Conservation (phyloP, 2,329 filamentous ascomycete species). For the Aspergillus phoenicis region DNA sequence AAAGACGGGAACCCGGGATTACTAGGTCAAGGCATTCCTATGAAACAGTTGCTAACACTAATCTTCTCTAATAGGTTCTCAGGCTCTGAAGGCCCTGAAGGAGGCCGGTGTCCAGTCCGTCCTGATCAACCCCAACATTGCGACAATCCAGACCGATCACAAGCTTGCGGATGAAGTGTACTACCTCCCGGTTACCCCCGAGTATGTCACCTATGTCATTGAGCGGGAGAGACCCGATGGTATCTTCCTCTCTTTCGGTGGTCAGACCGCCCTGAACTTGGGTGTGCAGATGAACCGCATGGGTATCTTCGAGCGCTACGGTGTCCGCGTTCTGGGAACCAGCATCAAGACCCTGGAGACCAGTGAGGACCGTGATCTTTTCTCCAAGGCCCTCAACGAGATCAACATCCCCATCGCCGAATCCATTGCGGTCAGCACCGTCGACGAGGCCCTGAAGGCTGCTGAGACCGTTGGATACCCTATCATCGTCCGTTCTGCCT, state of each 20-base stretch:
- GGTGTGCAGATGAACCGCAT: slow-evolving; percentile 97
- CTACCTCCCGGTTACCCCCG: slow-evolving; percentile 94
- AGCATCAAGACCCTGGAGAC: slow-evolving; percentile 92
- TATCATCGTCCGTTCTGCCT: slow-evolving; percentile 96
- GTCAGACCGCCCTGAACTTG: slow-evolving; percentile 93
- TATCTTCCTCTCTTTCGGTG: slow-evolving; percentile 95
- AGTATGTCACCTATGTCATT: slow-evolving; percentile 97
- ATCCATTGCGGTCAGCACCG: slow-evolving; percentile 86
- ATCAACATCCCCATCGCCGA: slow-evolving; percentile 97
- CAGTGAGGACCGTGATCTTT: slow-evolving; percentile 93
- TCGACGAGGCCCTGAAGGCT: slow-evolving; percentile 89
- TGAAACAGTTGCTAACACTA: slow-evolving; percentile 24
- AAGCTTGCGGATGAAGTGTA: slow-evolving; percentile 95
- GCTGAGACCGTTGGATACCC: slow-evolving; percentile 89
- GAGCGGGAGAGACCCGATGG: slow-evolving; percentile 94
- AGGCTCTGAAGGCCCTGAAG: slow-evolving; percentile 95
- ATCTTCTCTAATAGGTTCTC: slow-evolving; percentile 65
- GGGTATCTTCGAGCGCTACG: slow-evolving; percentile 93
- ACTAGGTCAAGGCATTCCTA: too few species aligned
- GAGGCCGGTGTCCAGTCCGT: slow-evolving; percentile 90
- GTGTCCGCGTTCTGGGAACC: slow-evolving; percentile 92
- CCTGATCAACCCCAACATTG: slow-evolving; percentile 97
- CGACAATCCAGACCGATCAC: slow-evolving; percentile 97
- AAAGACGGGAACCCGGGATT: background rate
- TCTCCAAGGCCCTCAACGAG: slow-evolving; percentile 92